Base-by-base conservation (phyloP, 208 protist genomes). In the Trypanosoma brucei region DNA sequence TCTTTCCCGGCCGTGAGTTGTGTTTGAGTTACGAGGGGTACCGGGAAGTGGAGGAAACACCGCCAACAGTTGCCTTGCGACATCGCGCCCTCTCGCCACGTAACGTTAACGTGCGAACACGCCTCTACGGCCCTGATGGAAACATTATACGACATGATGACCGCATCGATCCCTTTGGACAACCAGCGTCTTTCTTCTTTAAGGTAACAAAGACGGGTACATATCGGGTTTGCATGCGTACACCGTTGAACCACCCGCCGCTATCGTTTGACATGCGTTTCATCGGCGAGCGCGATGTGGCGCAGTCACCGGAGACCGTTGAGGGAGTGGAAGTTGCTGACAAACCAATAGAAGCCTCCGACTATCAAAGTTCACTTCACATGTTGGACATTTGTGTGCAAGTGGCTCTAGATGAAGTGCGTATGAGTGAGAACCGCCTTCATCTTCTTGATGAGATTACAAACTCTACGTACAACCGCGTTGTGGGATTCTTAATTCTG, bases 231-330 rank as follows among this genome's bases (percentile, higher is more conserved):
- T 92, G 86, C 63, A 68, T 92, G 33, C 45, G 66, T 33, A 80
- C 79, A 5, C 83, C 78, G 5, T 55, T 79, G 52, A 78, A 59
- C 48, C 76, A 86, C 40, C 82, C 86, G 8, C 62, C 78, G 7
- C 75, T 92, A 55, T 62, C 72, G 22, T 78, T 89, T 58, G 83
- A 88, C 38, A 77, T 89, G 62, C 72, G 60, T 2, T 89, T 92
- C 74, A 69, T 75, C 40, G 72, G 80, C 0, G 72, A 72, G 37
- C 84, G 83, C 40, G 86, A 92, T 56, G 53, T 83, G 2, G 61
- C 88, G 0, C 67, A 80, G 22, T 76, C 80, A 34, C 74, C 75
- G 8, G 75, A 59, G 33, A 66, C 81, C 8, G 76, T 81, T 39
- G 83, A 88, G 36, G 59, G 59, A 22, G 74, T 75, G 30, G 73